Percentiles rank a stretch among this genome's conserved stretches.
These are phyloP conservation scores for Tardiomyces blankii DNA, from an alignment of 1,139 yeast genomes.

Conservation along the genomic window DNA sequence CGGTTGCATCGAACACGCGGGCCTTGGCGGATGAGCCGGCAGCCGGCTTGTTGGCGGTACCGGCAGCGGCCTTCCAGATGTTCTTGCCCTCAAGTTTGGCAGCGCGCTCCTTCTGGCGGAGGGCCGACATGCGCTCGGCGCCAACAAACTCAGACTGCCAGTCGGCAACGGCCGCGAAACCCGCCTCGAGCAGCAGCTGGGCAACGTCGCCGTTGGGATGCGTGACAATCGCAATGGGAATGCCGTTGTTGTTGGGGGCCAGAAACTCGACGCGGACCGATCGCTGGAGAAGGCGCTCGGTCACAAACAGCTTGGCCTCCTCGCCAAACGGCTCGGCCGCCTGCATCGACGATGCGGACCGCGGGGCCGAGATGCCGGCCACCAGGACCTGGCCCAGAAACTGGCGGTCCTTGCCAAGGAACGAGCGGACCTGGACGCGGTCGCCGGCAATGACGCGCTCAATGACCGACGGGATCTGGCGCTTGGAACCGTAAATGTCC, in stretches of 20 bases:
- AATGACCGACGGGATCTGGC: conserved; percentile 47
- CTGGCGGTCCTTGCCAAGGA: conserved; percentile 34
- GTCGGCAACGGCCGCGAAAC: conserved; percentile 66
- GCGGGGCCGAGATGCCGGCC: conserved; percentile 66
- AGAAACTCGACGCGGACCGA: conserved; percentile 46
- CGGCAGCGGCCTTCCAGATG: conserved; percentile 40
- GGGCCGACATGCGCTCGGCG: conserved; percentile 44
- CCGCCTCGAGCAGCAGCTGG: conserved; percentile 53
- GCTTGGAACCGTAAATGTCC: conserved; percentile 24
- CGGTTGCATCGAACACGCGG: conserved; percentile 40
- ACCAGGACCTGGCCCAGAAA: conserved; percentile 46
- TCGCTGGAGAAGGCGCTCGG: conserved; percentile 54
- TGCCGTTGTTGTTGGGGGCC: conserved; percentile 45
- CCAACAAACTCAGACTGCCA: conserved; percentile 78
- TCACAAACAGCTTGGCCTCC: conserved; percentile 56
- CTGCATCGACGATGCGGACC: conserved; percentile 32
- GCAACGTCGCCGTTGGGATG: conserved; percentile 69
- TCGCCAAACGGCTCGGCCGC: conserved; percentile 46
- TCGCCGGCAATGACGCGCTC: conserved; percentile 77
- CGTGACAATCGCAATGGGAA: conserved; percentile 44
- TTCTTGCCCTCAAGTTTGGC: conserved; percentile 58
- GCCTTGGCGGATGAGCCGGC: conserved; percentile 29
- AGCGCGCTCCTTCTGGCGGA: conserved; percentile 54
- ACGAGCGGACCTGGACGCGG: conserved; percentile 45
- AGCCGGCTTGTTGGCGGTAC: conserved; percentile 9